Conservation (phyloP, 2,329 filamentous ascomycete species). For the Verticillium klebahnii region DNA sequence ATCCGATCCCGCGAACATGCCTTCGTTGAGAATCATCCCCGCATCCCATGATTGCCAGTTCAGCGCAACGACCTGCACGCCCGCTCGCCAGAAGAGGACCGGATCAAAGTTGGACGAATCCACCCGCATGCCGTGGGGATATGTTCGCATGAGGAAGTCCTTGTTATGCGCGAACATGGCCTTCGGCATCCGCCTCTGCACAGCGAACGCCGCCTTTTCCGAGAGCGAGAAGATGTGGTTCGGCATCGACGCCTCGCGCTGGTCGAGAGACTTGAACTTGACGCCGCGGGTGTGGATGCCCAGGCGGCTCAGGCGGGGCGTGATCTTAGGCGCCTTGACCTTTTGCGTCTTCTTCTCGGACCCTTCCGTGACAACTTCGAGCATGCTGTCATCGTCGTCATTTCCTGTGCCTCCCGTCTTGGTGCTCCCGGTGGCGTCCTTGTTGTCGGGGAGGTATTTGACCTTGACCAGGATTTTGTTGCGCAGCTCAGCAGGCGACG, state of each 20-base stretch:
- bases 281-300: constrained; percentile 84
- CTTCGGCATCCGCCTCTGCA: constrained; percentile 59
- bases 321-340: constrained; percentile 1
- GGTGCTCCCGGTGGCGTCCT: background rate
- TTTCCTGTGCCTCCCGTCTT: background rate
- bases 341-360: constrained; percentile 1
- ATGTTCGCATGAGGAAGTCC: constrained; percentile 82
- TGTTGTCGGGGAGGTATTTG: constrained; percentile 46
- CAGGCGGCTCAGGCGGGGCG: constrained; percentile 57
- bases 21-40: constrained; percentile 93
- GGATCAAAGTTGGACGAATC: constrained; percentile 91
- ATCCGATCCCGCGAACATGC: constrained; percentile 83
- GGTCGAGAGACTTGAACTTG: constrained; percentile 68
- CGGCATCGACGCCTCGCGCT: constrained; percentile 53
- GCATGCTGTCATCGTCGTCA: background rate
- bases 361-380: background rate
- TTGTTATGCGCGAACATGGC: constrained; percentile 85
- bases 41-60: constrained; percentile 96
- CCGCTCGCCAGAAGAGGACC: constrained; percentile 82
- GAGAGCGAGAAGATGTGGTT: constrained; percentile 81
- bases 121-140: constrained; percentile 73
- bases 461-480: constrained; percentile 82
- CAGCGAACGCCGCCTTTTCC: constrained; percentile 66
- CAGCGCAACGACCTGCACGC: constrained; percentile 96
- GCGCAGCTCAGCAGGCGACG: constrained; percentile 64